A percentile compares a stretch with the other conserved stretches of the same genome.
Conservation (phyloP, 2,329 filamentous ascomycete species). For the Colletotrichum viniferum region DNA sequence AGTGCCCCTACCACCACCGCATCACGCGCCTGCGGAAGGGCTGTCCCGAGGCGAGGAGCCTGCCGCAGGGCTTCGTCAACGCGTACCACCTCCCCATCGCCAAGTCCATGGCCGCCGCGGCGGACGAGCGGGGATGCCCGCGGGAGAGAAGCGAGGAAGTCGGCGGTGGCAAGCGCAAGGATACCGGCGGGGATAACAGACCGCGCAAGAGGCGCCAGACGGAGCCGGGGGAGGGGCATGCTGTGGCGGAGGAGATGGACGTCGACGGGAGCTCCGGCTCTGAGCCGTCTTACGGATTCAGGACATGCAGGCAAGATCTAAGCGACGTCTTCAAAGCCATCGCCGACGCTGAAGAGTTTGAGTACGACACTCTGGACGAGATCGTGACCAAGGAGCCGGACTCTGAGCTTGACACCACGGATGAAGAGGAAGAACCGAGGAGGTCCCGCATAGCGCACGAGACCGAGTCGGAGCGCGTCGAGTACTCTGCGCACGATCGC, state of each 20-base stretch:
- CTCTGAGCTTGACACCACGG: not conserved
- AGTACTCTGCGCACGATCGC: not conserved
- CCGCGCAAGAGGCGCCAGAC: not conserved
- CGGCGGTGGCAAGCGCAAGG: not conserved
- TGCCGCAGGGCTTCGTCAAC: not conserved
- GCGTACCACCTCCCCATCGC: not conserved
- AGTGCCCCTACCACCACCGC: slow-evolving; percentile 4
- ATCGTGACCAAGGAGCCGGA: not conserved
- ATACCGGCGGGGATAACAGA: not conserved
- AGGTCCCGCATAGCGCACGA: not conserved
- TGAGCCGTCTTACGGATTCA: not conserved
- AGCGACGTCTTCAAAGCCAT: not conserved
- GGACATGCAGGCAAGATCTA: not conserved
- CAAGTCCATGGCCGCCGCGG: not conserved
- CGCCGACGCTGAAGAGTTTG: not conserved
- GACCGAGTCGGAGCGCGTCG: not conserved
- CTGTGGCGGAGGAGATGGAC: not conserved
- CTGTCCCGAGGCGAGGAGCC: not conserved
- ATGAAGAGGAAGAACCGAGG: not conserved
- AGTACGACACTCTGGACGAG: not conserved
- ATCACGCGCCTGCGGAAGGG: not conserved
- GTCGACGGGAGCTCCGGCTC: not conserved
- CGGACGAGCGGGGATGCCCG: not conserved
- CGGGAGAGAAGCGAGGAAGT: not conserved
- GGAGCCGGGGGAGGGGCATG: not conserved